Percentiles rank a stretch among this genome's conserved stretches.
phyloP scores from a whole-genome alignment of 2,329 filamentous ascomycete genomes.

The Thermoascus crustaceus region DNA sequence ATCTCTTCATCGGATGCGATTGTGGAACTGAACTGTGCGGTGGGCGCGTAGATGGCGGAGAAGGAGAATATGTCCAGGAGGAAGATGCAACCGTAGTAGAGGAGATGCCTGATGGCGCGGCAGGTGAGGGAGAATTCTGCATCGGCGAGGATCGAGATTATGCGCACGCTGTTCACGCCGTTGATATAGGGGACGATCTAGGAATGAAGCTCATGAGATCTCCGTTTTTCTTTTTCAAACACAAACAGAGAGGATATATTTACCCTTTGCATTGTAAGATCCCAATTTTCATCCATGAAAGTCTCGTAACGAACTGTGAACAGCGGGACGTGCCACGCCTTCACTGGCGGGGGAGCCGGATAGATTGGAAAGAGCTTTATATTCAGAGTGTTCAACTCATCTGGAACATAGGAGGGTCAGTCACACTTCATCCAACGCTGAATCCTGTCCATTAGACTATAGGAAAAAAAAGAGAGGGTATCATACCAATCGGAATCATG shows the following conservation, averaged over 20 bases:
- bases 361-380: conserved; percentile 90
- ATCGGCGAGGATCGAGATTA: conserved; percentile 76
- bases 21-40: conserved; percentile 61
- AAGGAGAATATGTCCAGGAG: conserved; percentile 96
- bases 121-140: conserved; percentile 80
- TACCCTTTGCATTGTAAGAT: conserved; percentile 45
- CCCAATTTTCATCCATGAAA: conserved; percentile 48
- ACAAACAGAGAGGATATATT: no score
- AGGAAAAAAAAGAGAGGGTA: conserved; percentile 12
- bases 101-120: conserved; percentile 75
- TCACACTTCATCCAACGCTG: no score
- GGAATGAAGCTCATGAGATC: conserved; percentile 13
- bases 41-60: conserved; percentile 78
- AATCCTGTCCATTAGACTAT: neutral
- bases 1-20: conserved; percentile 71
- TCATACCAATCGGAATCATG: conserved; percentile 87
- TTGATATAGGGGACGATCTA: conserved; percentile 79
- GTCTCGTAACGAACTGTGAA: conserved; percentile 50
- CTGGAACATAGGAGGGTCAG: conserved; percentile 34
- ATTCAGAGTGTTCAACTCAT: conserved; percentile 89
- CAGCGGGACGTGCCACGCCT: conserved; percentile 85
- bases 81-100: conserved; percentile 87
- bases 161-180: conserved; percentile 79
- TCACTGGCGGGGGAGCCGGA: conserved; percentile 65
- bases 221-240: no score